A percentile compares a stretch with the other conserved stretches of the same genome.
phyloP scores from a whole-genome alignment of 352 stramenopile genomes.

The Achlya hypogyna region DNA sequence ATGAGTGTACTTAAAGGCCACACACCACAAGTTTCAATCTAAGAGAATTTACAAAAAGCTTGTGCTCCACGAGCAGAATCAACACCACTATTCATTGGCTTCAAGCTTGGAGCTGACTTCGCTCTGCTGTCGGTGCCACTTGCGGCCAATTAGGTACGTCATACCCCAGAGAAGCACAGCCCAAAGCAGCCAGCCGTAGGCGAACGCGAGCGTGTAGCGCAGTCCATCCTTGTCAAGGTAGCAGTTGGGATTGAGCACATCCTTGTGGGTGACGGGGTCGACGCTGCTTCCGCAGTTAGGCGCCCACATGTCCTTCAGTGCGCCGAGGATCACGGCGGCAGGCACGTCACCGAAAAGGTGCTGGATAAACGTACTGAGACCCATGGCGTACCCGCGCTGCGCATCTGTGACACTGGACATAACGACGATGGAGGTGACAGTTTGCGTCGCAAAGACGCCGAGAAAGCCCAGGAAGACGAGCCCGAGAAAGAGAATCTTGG shows the following conservation, averaged over 20 bases:
- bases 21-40: too few relatives aligned
- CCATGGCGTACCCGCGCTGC: slow-evolving; percentile 84
- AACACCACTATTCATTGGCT: too few relatives aligned
- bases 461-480: slow-evolving; percentile 65
- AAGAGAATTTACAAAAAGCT: too few relatives aligned
- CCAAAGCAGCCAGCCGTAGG: slow-evolving; percentile 63
- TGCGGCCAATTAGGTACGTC: background rate
- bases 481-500: slow-evolving; percentile 32
- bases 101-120: too few relatives aligned
- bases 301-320: slow-evolving; percentile 10
- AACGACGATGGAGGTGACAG: slow-evolving; percentile 77
- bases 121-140: background rate
- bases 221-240: slow-evolving; percentile 49
- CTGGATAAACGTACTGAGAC: slow-evolving; percentile 28
- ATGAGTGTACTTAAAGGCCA: too few relatives aligned
- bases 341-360: slow-evolving; percentile 14
- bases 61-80: too few relatives aligned
- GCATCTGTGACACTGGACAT: slow-evolving; percentile 84
- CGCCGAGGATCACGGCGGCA: background rate
- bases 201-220: slow-evolving; percentile 58
- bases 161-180: slow-evolving; percentile 28
- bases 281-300: slow-evolving; percentile 59
- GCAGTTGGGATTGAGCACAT: slow-evolving; percentile 56
- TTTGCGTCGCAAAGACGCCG: slow-evolving; percentile 55
- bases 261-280: slow-evolving; percentile 39